Conservation (phyloP, 352 stramenopile species). For the Phytophthora pini region DNA sequence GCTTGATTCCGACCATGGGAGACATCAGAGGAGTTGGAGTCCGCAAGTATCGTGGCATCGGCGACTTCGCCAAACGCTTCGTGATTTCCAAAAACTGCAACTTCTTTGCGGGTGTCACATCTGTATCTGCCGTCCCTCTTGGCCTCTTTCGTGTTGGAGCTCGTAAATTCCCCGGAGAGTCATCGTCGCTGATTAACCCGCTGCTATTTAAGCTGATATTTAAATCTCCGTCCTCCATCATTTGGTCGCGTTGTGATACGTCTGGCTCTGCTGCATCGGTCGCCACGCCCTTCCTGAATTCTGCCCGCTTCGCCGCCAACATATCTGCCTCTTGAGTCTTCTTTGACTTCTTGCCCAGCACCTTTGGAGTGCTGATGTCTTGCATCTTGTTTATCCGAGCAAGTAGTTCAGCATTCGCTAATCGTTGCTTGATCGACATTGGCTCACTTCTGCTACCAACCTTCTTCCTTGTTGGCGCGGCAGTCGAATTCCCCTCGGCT, state of each 20-base stretch:
- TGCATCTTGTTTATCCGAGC: slow-evolving; percentile 58
- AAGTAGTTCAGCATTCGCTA: slow-evolving; percentile 61
- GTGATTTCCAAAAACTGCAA: slow-evolving; percentile 53
- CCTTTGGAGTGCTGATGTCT: slow-evolving; percentile 72
- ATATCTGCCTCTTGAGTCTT: slow-evolving; percentile 31
- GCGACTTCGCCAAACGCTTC: slow-evolving; percentile 46
- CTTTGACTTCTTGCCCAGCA: slow-evolving; percentile 60
- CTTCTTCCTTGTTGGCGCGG: slow-evolving; percentile 23
- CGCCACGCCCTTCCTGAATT: slow-evolving; percentile 55
- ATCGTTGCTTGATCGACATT: slow-evolving; percentile 49
- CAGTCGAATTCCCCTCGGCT: slow-evolving; percentile 6
- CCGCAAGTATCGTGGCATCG: slow-evolving; percentile 46
- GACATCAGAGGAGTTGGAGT: slow-evolving; percentile 44
- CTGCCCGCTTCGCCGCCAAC: slow-evolving; percentile 48
- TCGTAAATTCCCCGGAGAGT: slow-evolving; percentile 39
- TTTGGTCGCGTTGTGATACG: slow-evolving; percentile 19
- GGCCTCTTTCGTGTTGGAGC: slow-evolving; percentile 37
- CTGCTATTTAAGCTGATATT: slow-evolving; percentile 50
- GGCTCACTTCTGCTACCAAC: slow-evolving; percentile 30
- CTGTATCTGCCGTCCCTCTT: slow-evolving; percentile 15
- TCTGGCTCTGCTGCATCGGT: slow-evolving; percentile 19
- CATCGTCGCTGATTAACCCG: slow-evolving; percentile 33
- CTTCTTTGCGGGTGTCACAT: slow-evolving; percentile 44
- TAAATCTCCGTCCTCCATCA: slow-evolving; percentile 35
- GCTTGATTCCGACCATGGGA: slow-evolving; percentile 31